Base-by-base conservation (phyloP, 176 grass and related monocot species). In the Tillandsia fasciculata region DNA sequence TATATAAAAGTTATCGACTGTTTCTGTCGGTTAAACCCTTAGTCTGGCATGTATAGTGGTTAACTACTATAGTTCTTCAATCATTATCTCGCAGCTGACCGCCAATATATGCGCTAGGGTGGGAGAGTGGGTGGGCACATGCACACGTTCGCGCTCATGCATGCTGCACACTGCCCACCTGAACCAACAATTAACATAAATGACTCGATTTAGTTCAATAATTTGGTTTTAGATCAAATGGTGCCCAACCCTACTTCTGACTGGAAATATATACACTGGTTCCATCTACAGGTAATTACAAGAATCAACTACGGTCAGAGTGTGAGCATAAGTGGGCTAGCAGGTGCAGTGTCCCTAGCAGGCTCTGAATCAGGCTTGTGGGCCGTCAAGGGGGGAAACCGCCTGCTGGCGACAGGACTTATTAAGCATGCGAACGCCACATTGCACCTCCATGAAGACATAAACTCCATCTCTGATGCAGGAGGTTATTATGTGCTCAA, bases 241-340 rank as follows among this genome's bases (percentile, higher is more conserved):
- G 5, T 42, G 33, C 33, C 5, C 4, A 7, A 5, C 33, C 4
- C 33, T 42, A 5, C 33, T 42, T 42, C 33, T 42, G 33, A 7
- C 33, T 1, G 33, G 33, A 7, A 42, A 42, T 7, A 42, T 42
- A 42, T 42, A 42, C 5, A 42, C 6, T 42, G 33, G 12, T 8
- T 65, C 22, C 11, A 63, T 59, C 27, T 82, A 49, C 72, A 96
- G 93, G 89, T 89, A 47, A 92, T 97, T 83, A 92, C 93, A 52
- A 89, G 93, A 79, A 87, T 97, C 65, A 97, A 97, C 79, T 97
- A 97, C 61, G 93, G 89, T 26, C 93, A 97, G 53, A 89, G 79
- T 33, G 77, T 63, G 20, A 71, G 26, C 8, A 92, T 97, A 71
- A 97, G 93, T 56, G 93, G 89, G 11, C 72, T 97, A 26, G 93